phyloP scores from a whole-genome alignment of 352 stramenopile species.

The Phytophthora kernoviae region DNA sequence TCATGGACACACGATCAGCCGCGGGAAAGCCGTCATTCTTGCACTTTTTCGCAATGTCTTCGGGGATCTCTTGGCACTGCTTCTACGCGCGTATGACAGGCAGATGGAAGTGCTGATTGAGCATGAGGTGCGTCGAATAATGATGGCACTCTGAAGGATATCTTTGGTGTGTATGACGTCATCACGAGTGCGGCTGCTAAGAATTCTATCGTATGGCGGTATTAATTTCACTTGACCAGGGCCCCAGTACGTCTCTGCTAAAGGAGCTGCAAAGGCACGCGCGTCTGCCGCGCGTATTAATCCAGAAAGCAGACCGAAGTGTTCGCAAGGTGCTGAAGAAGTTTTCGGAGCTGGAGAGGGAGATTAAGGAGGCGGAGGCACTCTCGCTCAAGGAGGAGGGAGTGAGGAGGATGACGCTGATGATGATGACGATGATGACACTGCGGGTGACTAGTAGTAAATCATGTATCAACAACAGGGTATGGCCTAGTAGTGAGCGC shows the following conservation, averaged over 20 bases:
- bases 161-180: no score
- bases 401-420: constrained; percentile 27
- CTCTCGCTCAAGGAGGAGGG: constrained; percentile 58
- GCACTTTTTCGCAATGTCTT: constrained; percentile 83
- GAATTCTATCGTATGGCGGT: background rate
- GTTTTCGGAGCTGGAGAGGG: constrained; percentile 70
- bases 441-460: constrained; percentile 29
- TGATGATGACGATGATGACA: constrained; percentile 33
- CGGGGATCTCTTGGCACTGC: constrained; percentile 70
- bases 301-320: constrained; percentile 68
- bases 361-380: constrained; percentile 72
- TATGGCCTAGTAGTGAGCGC: background rate
- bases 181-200: background rate
- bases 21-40: constrained; percentile 83
- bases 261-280: constrained; percentile 68
- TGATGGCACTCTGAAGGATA: background rate
- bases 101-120: constrained; percentile 81
- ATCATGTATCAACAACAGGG: background rate
- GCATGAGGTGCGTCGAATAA: constrained; percentile 53
- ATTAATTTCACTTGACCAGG: constrained; percentile 25
- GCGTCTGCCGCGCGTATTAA: constrained; percentile 61
- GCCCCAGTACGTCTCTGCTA: constrained; percentile 53
- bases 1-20: constrained; percentile 72
- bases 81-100: constrained; percentile 82
- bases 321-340: constrained; percentile 73